Percentiles rank a stretch among this genome's conserved stretches.
Evolutionary conservation across 371 early-diverging fungal species (phyloP).

Genomic region (Actinomucor elegans): DNA sequence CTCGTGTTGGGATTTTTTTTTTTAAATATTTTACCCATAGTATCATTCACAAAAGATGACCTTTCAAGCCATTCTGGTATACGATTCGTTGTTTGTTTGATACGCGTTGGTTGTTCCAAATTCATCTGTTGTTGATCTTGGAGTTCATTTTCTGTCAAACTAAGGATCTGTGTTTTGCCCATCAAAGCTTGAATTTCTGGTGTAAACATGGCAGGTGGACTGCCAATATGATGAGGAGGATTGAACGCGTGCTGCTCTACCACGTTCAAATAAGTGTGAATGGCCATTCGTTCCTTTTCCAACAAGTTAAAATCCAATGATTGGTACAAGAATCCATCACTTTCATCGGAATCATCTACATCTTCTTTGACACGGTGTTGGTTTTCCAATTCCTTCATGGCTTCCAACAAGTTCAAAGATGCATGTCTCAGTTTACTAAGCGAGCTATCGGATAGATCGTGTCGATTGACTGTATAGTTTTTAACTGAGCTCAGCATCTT

Average conservation of each 20-base stretch:
- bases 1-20: too few relatives aligned
- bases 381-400: slow-evolving; percentile 39
- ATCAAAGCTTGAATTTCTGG: slow-evolving; percentile 40
- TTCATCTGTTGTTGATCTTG: not conserved
- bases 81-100: slow-evolving; percentile 4
- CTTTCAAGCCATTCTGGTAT: slow-evolving; percentile 42
- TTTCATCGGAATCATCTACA: slow-evolving; percentile 12
- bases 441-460: slow-evolving; percentile 35
- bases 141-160: slow-evolving; percentile 12
- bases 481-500: slow-evolving; percentile 41
- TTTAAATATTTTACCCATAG: slow-evolving; percentile 28
- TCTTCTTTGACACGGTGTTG: slow-evolving; percentile 31
- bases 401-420: slow-evolving; percentile 30
- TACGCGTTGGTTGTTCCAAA: not conserved
- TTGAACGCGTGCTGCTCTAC: slow-evolving; percentile 42
- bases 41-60: slow-evolving; percentile 31
- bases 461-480: slow-evolving; percentile 44
- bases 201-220: slow-evolving; percentile 36
- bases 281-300: slow-evolving; percentile 32
- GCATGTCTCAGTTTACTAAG: slow-evolving; percentile 33
- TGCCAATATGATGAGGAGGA: slow-evolving; percentile 47
- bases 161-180: slow-evolving; percentile 21
- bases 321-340: slow-evolving; percentile 26
- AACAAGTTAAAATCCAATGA: slow-evolving; percentile 35
- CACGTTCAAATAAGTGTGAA: slow-evolving; percentile 29